Evolutionary conservation across 108 stramenopile species (phyloP), one percentile per base, ranked within the genome.

Genomic region (Cyclotella choctawhatcheeana): DNA sequence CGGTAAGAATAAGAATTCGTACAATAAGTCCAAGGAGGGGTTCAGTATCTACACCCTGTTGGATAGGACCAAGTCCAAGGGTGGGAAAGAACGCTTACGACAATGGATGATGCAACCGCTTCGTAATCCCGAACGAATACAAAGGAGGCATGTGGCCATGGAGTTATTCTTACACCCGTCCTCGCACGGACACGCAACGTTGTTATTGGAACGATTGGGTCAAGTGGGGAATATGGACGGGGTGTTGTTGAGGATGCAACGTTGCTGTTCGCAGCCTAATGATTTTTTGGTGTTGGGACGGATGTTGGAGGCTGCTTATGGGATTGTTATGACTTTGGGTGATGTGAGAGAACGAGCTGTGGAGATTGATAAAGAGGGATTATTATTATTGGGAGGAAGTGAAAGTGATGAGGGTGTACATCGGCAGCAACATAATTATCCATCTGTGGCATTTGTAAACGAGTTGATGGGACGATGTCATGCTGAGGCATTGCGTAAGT

Each of bases 81-180:
- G 88, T 0, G 98, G 98, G 0, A 84, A 85, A 27, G 82, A 89
- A 64, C 72, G 89, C 17, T 69, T 98, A 24, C 72, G 88, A n/a
- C 90, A 97, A 52, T 94, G 93, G 94, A 97, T 97, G 96, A 66
- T 88, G 17, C 82, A 90, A 62, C 96, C 96, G 17, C 64, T 98
- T 24, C 67, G 85, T 25, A 80, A 89, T 34, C 55, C 67, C 3
- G 60, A 56, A 1, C 64, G 40, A 34, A 95, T 96, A n/a, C 67
- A 27, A 0, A 58, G 86, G 61, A 73, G 91, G 8, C 93, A 97
- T 54, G 82, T 94, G 54, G 89, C 85, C 13, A 90, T 95, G n/a
- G 94, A 96, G 55, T 55, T 97, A 29, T 91, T 97, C 66, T 43
- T 96, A 13, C 84, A 82, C 37, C 62, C 81, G 8, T 74, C 81